Percentiles rank a stretch among this genome's conserved stretches.
These are phyloP conservation scores for Colletotrichum cereale DNA, from an alignment of 2,329 filamentous ascomycete species.

Conservation along the genomic window DNA sequence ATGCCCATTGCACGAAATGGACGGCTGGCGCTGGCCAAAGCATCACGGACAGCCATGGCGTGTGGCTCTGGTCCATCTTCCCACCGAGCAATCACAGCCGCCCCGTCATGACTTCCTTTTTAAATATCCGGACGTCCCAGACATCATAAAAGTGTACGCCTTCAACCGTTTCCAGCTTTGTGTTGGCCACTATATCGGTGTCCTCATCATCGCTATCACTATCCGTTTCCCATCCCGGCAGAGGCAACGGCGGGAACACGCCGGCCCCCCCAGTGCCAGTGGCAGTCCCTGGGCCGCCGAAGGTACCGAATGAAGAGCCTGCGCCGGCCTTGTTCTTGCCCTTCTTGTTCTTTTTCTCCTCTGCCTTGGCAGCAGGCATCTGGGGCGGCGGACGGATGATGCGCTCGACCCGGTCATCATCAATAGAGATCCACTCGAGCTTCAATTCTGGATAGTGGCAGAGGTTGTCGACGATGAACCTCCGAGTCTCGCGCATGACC, in stretches of 20 bases:
- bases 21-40: not conserved
- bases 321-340: slow-evolving; percentile 41
- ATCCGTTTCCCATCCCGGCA: slow-evolving; percentile 45
- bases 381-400: slow-evolving; percentile 58
- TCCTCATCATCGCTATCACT: slow-evolving; percentile 52
- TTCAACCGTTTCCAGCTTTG: slow-evolving; percentile 55
- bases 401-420: slow-evolving; percentile 62
- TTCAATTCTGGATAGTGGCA: slow-evolving; percentile 67
- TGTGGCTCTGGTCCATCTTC: not conserved
- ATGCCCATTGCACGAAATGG: not conserved
- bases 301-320: slow-evolving; percentile 12
- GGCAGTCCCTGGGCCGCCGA: slow-evolving; percentile 33
- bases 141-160: slow-evolving; percentile 59
- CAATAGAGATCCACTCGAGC: slow-evolving; percentile 70
- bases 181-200: slow-evolving; percentile 36
- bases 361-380: slow-evolving; percentile 46
- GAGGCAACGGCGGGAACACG: slow-evolving; percentile 46
- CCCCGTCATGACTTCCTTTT: slow-evolving; percentile 65
- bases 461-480: slow-evolving; percentile 70
- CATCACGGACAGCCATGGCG: not conserved
- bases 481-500: slow-evolving; percentile 67
- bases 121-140: slow-evolving; percentile 66
- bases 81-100: slow-evolving; percentile 48
- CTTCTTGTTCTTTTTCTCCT: slow-evolving; percentile 42
- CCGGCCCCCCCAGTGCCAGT: slow-evolving; percentile 28